Evolutionary conservation across 805 yeast species (phyloP).

Genomic region (Hanseniaspora mollemarum): DNA sequence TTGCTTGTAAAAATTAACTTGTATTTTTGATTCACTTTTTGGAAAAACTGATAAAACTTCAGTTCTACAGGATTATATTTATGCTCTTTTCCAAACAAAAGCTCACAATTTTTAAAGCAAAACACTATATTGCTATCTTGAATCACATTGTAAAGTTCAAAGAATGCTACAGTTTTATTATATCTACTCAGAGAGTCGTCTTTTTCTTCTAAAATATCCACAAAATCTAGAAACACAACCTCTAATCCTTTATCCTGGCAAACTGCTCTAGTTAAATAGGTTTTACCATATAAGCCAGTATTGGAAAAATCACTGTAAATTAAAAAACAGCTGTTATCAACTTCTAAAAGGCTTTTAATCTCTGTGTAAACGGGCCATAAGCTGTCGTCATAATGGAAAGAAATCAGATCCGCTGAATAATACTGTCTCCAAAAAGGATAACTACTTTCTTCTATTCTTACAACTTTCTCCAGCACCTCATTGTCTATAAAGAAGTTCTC

Average conservation of each 20-base stretch:
- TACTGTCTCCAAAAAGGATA: conserved; percentile 1
- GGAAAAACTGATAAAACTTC: background rate
- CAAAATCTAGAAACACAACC: background rate
- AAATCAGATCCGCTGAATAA: background rate
- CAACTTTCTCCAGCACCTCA: background rate
- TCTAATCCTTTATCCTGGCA: background rate
- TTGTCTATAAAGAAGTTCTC: background rate
- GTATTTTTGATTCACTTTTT: background rate
- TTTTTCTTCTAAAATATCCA: conserved; percentile 1
- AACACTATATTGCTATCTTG: background rate
- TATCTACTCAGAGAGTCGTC: background rate
- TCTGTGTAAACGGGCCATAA: background rate
- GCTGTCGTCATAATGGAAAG: background rate
- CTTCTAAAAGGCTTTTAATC: background rate
- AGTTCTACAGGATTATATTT: background rate
- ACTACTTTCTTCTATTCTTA: background rate
- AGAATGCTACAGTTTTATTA: background rate
- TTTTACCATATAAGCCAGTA: background rate
- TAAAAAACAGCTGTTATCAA: background rate
- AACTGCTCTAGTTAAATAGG: background rate
- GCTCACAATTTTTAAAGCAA: background rate
- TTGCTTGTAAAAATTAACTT: background rate
- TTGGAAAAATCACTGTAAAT: background rate
- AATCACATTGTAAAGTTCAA: background rate
- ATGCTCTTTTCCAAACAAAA: background rate